These are phyloP conservation scores for Microdochium nivale DNA, from an alignment of 2,329 filamentous ascomycete genomes.

Conservation along the genomic window DNA sequence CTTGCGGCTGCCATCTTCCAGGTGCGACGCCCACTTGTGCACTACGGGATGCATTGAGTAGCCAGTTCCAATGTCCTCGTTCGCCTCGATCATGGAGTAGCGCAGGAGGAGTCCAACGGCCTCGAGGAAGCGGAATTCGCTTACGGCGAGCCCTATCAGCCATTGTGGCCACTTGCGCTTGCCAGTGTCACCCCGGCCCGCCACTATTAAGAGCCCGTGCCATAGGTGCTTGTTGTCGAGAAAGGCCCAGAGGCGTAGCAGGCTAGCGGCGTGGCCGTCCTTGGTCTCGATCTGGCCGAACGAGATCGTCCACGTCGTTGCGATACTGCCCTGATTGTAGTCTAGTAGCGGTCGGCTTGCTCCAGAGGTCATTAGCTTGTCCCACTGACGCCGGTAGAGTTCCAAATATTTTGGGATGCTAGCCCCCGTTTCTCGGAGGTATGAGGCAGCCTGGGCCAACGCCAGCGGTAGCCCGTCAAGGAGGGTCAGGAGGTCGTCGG, in stretches of 20 bases:
- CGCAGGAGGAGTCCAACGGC: slow-evolving; percentile 9
- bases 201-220: slow-evolving; percentile 5
- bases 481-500: slow-evolving; percentile 12
- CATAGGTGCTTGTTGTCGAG: slow-evolving; percentile 9
- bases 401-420: slow-evolving; percentile 28
- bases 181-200: slow-evolving; percentile 10
- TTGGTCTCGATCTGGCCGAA: slow-evolving; percentile 23
- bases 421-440: slow-evolving; percentile 26
- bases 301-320: slow-evolving; percentile 28
- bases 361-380: slow-evolving; percentile 5
- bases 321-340: slow-evolving; percentile 8
- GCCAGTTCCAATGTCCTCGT: slow-evolving; percentile 5
- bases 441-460: slow-evolving; percentile 34
- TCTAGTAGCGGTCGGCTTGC: slow-evolving; percentile 2
- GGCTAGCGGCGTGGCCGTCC: slow-evolving; percentile 8
- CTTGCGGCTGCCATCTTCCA: background rate
- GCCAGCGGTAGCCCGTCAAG: slow-evolving; percentile 37
- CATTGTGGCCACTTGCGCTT: background rate
- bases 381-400: slow-evolving; percentile 29
- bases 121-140: slow-evolving; percentile 8
- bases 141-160: background rate
- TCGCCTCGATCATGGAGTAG: slow-evolving; percentile 12
- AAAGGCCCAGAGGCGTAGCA: slow-evolving; percentile 8
- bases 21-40: slow-evolving; percentile 9
- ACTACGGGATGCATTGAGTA: slow-evolving; percentile 15